phyloP scores from a whole-genome alignment of 108 stramenopile genomes.

The Skeletonema costatum region DNA sequence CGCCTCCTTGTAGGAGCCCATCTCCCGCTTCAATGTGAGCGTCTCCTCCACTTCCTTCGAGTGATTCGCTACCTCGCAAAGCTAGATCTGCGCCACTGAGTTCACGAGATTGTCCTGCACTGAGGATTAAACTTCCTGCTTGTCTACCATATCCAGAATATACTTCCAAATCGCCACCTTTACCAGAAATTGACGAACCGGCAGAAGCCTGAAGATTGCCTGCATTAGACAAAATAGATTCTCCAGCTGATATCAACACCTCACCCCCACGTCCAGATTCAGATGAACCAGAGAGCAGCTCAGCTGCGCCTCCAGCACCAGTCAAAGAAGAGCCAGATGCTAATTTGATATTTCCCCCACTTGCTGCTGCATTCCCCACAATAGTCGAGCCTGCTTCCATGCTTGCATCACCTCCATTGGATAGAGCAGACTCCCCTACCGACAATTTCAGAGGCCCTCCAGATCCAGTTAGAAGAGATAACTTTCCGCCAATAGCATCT shows the following conservation, averaged over 20 bases:
- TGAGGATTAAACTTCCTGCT: background rate
- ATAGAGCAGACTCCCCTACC: conserved; percentile 3
- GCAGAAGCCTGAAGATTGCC: background rate
- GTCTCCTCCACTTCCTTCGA: background rate
- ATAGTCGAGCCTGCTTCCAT: conserved; percentile 14
- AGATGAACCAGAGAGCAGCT: background rate
- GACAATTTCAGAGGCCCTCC: background rate
- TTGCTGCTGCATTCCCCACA: background rate
- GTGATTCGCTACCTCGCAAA: background rate
- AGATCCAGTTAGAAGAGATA: conserved; percentile 1
- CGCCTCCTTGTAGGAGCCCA: background rate
- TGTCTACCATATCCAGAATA: background rate
- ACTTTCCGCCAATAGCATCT: background rate
- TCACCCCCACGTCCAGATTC: background rate
- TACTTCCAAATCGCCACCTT: background rate
- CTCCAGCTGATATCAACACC: background rate
- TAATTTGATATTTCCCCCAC: conserved; percentile 7
- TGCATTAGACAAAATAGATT: background rate
- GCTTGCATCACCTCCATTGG: conserved; percentile 6
- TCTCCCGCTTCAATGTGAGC: background rate
- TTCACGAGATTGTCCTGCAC: background rate
- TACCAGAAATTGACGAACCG: background rate
- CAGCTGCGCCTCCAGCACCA: conserved; percentile 7
- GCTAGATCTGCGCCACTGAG: background rate
- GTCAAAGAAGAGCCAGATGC: conserved; percentile 17